phyloP scores from a whole-genome alignment of 257 asterid species.

The Nicotiana tabacum region DNA sequence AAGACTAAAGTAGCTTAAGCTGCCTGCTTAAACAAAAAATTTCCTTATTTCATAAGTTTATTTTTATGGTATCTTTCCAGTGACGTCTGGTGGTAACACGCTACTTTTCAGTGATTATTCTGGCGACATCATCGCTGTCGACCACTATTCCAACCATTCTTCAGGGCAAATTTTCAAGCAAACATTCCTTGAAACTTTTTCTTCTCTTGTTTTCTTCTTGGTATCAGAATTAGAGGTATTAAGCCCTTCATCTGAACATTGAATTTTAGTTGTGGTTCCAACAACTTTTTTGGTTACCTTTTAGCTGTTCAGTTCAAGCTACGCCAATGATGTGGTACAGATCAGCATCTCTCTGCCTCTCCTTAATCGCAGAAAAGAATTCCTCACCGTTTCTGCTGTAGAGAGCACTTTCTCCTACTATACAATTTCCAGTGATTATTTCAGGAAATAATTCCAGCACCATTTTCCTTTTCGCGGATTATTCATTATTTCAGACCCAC shows the following conservation, averaged over 20 bases:
- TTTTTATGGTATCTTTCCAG: not conserved
- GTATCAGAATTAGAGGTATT: not conserved
- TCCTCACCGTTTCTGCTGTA: not conserved
- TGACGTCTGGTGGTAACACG: not conserved
- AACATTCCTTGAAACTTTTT: not conserved
- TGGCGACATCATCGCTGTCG: not conserved
- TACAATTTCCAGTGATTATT: not conserved
- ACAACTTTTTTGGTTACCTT: not conserved
- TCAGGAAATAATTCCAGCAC: not conserved
- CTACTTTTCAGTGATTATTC: not conserved
- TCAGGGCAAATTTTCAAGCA: not conserved
- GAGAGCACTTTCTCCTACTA: not conserved
- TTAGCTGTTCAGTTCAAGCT: not conserved
- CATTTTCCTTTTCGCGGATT: not conserved
- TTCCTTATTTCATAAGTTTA: not conserved
- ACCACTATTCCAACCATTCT: not conserved
- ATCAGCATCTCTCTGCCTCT: not conserved
- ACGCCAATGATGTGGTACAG: not conserved
- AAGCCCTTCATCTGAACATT: not conserved
- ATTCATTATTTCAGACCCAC: not conserved
- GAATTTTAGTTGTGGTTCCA: not conserved
- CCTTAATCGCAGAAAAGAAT: not conserved
- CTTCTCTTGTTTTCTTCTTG: not conserved
- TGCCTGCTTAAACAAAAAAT: not conserved
- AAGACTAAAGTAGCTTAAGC: slow-evolving; percentile 1